Conservation (phyloP, 306 rosid genomes). For the Biancaea sappan region DNA sequence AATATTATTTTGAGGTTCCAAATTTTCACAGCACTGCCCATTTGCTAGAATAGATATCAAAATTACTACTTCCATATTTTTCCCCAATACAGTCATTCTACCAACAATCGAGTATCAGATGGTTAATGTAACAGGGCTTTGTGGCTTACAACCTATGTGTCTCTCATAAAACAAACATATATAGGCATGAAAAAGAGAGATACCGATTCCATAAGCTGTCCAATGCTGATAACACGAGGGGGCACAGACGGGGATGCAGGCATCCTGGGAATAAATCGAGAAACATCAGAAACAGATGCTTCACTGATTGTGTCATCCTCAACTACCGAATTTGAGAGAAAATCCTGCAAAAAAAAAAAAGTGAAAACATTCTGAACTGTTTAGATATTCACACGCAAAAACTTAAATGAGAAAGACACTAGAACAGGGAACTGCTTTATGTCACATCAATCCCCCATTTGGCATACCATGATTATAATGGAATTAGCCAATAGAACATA, state of each 20-base stretch:
- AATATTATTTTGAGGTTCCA: neutral
- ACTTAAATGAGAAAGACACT: neutral
- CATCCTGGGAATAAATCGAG: conserved; percentile 71
- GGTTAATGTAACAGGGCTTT: conserved; percentile 1
- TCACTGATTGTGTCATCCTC: conserved; percentile 86
- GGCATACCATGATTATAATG: neutral
- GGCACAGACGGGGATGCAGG: conserved; percentile 62
- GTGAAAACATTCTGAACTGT: neutral
- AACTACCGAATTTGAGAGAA: conserved; percentile 55
- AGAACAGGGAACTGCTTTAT: neutral
- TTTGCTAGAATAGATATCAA: neutral
- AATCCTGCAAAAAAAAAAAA: conserved; percentile 58
- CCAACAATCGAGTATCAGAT: neutral
- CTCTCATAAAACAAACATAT: neutral
- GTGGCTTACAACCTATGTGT: neutral
- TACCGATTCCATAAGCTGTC: conserved; percentile 97
- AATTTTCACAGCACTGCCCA: neutral
- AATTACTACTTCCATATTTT: neutral
- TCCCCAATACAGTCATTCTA: neutral
- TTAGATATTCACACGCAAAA: neutral
- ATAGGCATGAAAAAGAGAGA: conserved; percentile 10
- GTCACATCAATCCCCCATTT: neutral
- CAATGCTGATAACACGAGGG: conserved; percentile 80
- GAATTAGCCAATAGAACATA: conserved; percentile 25
- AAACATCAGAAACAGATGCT: conserved; percentile 74